Base-by-base conservation (phyloP, 352 stramenopile genomes). In the Globisporangium iwayamae region DNA sequence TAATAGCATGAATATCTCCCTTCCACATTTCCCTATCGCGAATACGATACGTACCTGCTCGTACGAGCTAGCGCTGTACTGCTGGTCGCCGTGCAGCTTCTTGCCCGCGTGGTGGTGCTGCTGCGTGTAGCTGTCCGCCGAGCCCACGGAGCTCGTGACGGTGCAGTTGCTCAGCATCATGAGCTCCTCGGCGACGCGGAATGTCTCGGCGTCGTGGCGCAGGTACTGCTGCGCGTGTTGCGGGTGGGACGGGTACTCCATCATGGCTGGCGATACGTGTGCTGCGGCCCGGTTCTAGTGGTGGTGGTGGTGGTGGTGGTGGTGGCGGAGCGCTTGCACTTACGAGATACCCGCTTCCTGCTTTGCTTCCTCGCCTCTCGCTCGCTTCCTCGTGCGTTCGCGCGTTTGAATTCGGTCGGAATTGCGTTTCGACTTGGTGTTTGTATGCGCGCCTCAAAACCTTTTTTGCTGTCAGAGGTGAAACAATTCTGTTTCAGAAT, bases 171-270 rank as follows among this genome's bases (percentile, higher is more conserved):
- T 92, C 22, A 92, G 72, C 70, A 89, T 73, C 67, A 92, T 90
- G 61, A 92, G 79, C 72, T 92, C 83, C 55, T 89, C 73, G 1
- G 83, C 83, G 51, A 92, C 83, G 41, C 79, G 79, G 65, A 92
- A 90, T 20, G 79, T 92, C 64, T 92, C 83, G 18, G 74, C 79
- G 56, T 91, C 80, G 61, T 87, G 78, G 20, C 65, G 60, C 45
- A 72, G 32, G 13, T 66, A 47, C 48, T 58, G 63, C n/a, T 60
- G 51, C 9, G 34, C 14, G 16, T 57, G 61, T 25, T n/a, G 51
- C 50, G 34, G 43, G 46, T 56, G 54, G 22, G 56, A 48, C 8
- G 66, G 62, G 28, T 65, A 66, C 62, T 82, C 74, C 32, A 81
- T 41, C 71, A 80, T 83, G 38, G 59, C 39, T 60, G 43, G 5